Conservation (phyloP, 768 basidiomycete genomes). For the Boletus reticulatus region DNA sequence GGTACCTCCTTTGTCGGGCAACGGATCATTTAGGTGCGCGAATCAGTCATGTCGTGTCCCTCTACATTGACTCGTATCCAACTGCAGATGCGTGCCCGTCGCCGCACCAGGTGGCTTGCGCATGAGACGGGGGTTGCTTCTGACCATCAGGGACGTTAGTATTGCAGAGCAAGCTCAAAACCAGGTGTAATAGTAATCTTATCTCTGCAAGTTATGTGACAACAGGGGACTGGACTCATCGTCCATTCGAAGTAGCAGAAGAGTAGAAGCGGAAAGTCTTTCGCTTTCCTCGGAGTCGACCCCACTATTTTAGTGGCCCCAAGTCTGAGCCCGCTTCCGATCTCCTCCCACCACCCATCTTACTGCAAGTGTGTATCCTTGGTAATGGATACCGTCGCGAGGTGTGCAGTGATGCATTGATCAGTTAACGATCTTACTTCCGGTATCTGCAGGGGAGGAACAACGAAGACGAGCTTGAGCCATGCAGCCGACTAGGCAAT, state of each 20-base stretch:
- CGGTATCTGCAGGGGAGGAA: constrained; percentile 60
- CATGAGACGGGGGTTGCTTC: not conserved
- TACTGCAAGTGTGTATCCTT: not conserved
- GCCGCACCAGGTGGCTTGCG: not conserved
- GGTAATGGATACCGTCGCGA: not conserved
- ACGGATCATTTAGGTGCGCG: not conserved
- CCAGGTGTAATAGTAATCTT: constrained; percentile 23
- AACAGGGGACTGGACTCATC: constrained; percentile 5
- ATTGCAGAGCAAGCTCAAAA: constrained; percentile 12
- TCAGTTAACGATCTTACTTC: constrained; percentile 37
- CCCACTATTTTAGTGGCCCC: constrained; percentile 15
- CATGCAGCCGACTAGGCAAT: constrained; percentile 39
- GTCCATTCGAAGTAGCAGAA: constrained; percentile 16
- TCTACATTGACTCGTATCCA: not conserved
- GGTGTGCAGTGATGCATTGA: no score
- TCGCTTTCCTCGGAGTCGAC: constrained; percentile 15
- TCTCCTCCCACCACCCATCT: not conserved
- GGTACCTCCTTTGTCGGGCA: not conserved
- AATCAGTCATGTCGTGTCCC: not conserved
- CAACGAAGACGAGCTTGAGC: constrained; percentile 31
- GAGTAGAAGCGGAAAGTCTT: constrained; percentile 19
- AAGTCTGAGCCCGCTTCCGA: not conserved
- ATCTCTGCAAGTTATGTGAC: constrained; percentile 27
- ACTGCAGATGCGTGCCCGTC: not conserved
- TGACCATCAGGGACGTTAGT: constrained; percentile 12